Conservation (phyloP, 495 filamentous ascomycete species). For the Tuber umbilicatum region DNA sequence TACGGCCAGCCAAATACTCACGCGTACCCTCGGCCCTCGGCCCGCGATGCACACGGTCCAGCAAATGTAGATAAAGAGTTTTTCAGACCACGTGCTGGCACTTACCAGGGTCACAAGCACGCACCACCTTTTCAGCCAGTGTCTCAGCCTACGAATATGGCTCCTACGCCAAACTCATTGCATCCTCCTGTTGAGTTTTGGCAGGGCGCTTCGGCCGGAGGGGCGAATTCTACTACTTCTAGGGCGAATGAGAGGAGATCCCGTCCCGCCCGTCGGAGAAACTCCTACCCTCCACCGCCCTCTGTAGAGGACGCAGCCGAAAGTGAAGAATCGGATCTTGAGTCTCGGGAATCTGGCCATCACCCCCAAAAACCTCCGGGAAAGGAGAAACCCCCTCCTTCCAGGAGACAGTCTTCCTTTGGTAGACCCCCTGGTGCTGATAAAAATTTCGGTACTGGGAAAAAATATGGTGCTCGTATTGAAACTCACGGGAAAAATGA, state of each 20-base stretch:
- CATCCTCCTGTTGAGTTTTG: background rate
- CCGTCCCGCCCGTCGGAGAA: background rate
- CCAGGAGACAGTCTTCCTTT: background rate
- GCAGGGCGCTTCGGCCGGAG: background rate
- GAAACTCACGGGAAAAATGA: background rate
- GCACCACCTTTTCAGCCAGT: background rate
- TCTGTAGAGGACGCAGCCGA: background rate
- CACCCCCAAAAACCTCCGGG: background rate
- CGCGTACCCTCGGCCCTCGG: background rate
- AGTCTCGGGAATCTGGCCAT: background rate
- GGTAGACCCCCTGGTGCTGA: background rate
- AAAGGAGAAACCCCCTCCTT: background rate
- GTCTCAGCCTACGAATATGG: background rate
- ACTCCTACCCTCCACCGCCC: background rate
- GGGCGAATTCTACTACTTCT: background rate
- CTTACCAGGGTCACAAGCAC: background rate
- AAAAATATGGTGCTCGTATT: background rate
- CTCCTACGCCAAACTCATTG: background rate
- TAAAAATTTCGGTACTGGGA: background rate
- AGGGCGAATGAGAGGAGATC: background rate
- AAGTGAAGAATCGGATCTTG: slow-evolving; percentile 2
- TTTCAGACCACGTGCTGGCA: background rate
- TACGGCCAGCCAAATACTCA: background rate
- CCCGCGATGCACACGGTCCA: background rate
- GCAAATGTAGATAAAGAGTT: background rate